These are phyloP conservation scores for Rhodofomes roseus DNA, from an alignment of 1,284 basidiomycete species.

Conservation along the genomic window DNA sequence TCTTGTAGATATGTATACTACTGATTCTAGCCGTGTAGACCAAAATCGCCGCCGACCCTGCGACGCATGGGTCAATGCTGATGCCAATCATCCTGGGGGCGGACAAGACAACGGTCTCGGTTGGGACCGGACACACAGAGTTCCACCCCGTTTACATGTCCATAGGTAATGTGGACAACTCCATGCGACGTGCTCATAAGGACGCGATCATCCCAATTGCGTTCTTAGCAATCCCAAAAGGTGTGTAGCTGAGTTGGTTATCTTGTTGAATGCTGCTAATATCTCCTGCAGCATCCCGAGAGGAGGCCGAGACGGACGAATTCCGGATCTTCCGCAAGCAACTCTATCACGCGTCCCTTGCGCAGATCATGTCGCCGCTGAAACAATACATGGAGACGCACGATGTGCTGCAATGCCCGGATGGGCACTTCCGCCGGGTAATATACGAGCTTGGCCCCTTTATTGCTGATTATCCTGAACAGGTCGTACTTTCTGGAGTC, in stretches of 20 bases:
- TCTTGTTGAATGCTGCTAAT: too few species aligned
- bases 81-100: conserved; percentile 7
- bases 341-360: conserved; percentile 13
- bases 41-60: too few species aligned
- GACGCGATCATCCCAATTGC: conserved; percentile 18
- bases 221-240: conserved; percentile 23
- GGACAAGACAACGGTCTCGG: conserved; percentile 27
- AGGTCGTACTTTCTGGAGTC: conserved; percentile 12
- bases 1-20: too few species aligned
- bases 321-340: conserved; percentile 16
- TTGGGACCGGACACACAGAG: conserved; percentile 24
- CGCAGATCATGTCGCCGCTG: conserved; percentile 12
- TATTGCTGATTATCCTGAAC: conserved; percentile 25
- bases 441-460: conserved; percentile 23
- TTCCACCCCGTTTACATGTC: conserved; percentile 8
- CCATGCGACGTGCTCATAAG: conserved; percentile 19
- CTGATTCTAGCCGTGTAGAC: too few species aligned
- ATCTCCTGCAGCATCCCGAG: conserved; percentile 12
- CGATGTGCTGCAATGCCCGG: conserved; percentile 17
- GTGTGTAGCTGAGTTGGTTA: too few species aligned
- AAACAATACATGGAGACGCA: conserved; percentile 18
- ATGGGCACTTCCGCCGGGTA: conserved; percentile 18
- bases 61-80: conserved; percentile 12
- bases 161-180: conserved; percentile 19
- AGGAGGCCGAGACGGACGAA: conserved; percentile 2